Conservation (phyloP, 495 filamentous ascomycete genomes). For the Tuber magnatum region DNA sequence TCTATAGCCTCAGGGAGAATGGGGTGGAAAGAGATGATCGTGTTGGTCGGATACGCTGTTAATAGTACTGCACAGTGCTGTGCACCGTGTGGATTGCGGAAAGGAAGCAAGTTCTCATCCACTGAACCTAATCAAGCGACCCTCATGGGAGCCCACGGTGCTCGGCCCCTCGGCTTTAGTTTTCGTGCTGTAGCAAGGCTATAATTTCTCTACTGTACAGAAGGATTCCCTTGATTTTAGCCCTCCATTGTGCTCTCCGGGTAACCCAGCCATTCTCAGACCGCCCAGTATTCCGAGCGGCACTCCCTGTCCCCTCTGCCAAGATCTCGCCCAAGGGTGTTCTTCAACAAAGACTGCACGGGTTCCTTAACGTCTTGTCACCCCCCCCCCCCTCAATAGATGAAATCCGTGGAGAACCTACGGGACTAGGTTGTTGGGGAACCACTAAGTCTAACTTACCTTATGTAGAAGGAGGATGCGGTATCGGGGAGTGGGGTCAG, state of each 20-base stretch:
- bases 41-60: not conserved
- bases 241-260: not conserved
- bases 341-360: not conserved
- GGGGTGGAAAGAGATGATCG: not conserved
- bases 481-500: not conserved
- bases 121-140: not conserved
- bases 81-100: not conserved
- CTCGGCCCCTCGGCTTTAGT: not conserved
- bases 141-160: not conserved
- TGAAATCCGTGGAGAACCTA: not conserved
- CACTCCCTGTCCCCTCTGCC: not conserved
- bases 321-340: not conserved
- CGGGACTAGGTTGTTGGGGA: not conserved
- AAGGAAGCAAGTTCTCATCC: not conserved
- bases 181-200: not conserved
- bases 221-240: not conserved
- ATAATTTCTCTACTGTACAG: not conserved
- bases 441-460: no score
- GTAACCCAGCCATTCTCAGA: not conserved
- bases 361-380: not conserved
- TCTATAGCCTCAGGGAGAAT: not conserved
- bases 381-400: not conserved
- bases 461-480: not conserved
- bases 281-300: not conserved
- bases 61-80: not conserved